A percentile compares a stretch with the other conserved stretches of the same genome.
phyloP scores from a whole-genome alignment of 2,329 filamentous ascomycete species.

The Epicoccum sorghinum region DNA sequence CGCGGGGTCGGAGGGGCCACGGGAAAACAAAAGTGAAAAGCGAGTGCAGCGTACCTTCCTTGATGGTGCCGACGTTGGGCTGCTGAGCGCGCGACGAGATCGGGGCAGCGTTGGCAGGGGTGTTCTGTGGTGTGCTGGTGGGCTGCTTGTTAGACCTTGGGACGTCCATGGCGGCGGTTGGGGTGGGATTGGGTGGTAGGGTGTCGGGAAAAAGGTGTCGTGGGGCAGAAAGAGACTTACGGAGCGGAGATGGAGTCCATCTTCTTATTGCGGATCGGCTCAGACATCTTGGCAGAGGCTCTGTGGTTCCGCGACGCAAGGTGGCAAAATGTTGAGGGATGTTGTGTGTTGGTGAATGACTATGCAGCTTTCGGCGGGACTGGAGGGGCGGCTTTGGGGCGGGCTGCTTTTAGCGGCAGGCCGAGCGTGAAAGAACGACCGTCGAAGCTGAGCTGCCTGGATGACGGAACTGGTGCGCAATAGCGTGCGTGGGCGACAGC shows the following conservation, averaged over 20 bases:
- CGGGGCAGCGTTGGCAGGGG: constrained; percentile 90
- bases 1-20: constrained; percentile 41
- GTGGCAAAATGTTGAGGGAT: constrained; percentile 41
- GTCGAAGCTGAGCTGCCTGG: constrained; percentile 7
- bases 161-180: constrained; percentile 37
- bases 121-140: constrained; percentile 94
- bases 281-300: constrained; percentile 61
- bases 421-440: constrained; percentile 15
- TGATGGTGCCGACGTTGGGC: constrained; percentile 91
- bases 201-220: constrained; percentile 31
- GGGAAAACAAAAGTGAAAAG: constrained; percentile 9
- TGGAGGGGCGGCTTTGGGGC: constrained; percentile 19
- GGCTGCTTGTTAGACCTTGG: constrained; percentile 39
- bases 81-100: constrained; percentile 98
- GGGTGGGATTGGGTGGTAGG: constrained; percentile 26
- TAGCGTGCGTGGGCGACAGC: constrained; percentile 1
- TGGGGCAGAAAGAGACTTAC: constrained; percentile 57
- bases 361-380: constrained; percentile 44
- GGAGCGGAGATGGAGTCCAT: constrained; percentile 66
- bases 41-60: constrained; percentile 74
- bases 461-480: constrained; percentile 3
- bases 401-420: constrained; percentile 14
- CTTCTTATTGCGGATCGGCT: constrained; percentile 72
- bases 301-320: constrained; percentile 31
- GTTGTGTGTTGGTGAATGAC: constrained; percentile 38